A percentile compares a stretch with the other conserved stretches of the same genome.
phyloP scores from a whole-genome alignment of 1,284 basidiomycete species.

The Pseudozyma tsukubaensis region DNA sequence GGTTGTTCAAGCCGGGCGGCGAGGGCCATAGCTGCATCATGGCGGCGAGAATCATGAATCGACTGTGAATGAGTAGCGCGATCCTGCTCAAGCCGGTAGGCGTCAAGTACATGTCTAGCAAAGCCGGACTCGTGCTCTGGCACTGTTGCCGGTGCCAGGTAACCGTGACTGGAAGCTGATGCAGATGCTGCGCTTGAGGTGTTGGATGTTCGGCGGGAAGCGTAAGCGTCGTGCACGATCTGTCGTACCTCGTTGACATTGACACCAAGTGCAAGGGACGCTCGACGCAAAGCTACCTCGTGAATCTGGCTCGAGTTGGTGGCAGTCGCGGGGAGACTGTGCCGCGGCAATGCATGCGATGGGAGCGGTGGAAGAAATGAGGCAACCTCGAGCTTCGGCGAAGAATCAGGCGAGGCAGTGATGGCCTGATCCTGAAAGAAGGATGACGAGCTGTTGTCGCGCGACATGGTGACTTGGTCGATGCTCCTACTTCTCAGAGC shows the following conservation, averaged over 20 bases:
- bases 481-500: background rate
- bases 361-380: slow-evolving; percentile 1
- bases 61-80: slow-evolving; percentile 11
- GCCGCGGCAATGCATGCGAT: slow-evolving; percentile 8
- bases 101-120: slow-evolving; percentile 26
- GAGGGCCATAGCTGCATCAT: background rate
- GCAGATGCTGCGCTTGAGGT: slow-evolving; percentile 14
- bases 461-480: background rate
- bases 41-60: slow-evolving; percentile 4
- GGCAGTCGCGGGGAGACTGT: slow-evolving; percentile 18
- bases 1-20: background rate
- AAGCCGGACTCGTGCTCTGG: slow-evolving; percentile 11
- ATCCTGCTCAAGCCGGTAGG: slow-evolving; percentile 25
- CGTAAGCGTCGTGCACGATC: slow-evolving; percentile 26
- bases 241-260: slow-evolving; percentile 23
- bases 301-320: slow-evolving; percentile 3
- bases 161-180: slow-evolving; percentile 10
- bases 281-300: slow-evolving; percentile 30
- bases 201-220: slow-evolving; percentile 11
- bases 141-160: background rate
- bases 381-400: slow-evolving; percentile 13
- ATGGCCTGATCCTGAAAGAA: slow-evolving; percentile 29
- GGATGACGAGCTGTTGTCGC: slow-evolving; percentile 17
- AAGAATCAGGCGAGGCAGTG: slow-evolving; percentile 34
- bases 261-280: slow-evolving; percentile 27